These are phyloP conservation scores for Carpinus fangiana DNA, from an alignment of 306 rosid genomes.

Conservation along the genomic window DNA sequence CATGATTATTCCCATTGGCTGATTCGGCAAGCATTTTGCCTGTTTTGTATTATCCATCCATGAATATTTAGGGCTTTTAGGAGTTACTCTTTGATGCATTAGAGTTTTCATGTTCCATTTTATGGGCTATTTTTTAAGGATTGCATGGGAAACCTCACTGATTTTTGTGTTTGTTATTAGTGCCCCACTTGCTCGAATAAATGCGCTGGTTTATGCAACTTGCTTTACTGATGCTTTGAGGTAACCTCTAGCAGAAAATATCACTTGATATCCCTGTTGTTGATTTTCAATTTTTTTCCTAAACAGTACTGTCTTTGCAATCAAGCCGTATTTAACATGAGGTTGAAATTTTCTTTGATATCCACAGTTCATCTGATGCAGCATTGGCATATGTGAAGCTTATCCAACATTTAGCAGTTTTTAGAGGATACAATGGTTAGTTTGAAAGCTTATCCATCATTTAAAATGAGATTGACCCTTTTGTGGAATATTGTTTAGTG, in stretches of 20 bases:
- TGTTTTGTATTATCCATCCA: no score
- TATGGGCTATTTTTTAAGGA: conserved; percentile 13
- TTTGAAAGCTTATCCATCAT: conserved; percentile 27
- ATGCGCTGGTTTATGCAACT: conserved; percentile 84
- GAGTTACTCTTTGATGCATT: no score
- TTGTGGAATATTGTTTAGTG: neutral
- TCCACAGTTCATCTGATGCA: conserved; percentile 78
- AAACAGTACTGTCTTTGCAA: conserved; percentile 6
- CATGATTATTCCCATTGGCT: neutral
- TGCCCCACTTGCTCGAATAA: conserved; percentile 75
- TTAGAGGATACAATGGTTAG: conserved; percentile 89
- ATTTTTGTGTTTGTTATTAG: conserved; percentile 38
- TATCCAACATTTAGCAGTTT: conserved; percentile 88
- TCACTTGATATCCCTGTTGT: conserved; percentile 25
- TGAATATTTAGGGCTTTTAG: no score
- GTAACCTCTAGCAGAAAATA: conserved; percentile 45
- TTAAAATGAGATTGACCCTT: neutral
- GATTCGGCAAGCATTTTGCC: no score
- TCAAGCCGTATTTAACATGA: neutral
- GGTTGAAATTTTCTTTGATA: conserved; percentile 35
- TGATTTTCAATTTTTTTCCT: conserved; percentile 7
- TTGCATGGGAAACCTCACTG: conserved; percentile 18
- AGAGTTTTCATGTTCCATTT: conserved; percentile 7
- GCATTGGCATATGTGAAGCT: conserved; percentile 90
- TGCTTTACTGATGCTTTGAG: conserved; percentile 94